Percentiles rank a stretch among this genome's conserved stretches.
Conservation (phyloP, 768 basidiomycete species). For the Trametes cingulata region DNA sequence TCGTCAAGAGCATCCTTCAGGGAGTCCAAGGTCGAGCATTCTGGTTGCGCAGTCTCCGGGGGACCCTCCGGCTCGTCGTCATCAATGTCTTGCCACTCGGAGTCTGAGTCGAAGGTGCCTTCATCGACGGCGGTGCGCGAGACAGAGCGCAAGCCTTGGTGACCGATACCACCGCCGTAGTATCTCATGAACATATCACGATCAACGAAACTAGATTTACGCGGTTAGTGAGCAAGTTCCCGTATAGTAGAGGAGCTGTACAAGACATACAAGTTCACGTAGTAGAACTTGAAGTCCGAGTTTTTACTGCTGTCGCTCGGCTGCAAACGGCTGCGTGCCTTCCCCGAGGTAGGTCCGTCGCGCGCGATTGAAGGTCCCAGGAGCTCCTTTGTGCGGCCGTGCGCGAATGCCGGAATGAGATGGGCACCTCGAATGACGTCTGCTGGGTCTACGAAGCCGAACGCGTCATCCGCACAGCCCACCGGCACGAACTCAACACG, state of each 20-base stretch:
- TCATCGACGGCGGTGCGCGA: too few species aligned
- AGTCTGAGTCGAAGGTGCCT: neutral
- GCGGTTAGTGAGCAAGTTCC: too few species aligned
- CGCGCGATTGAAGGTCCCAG: neutral
- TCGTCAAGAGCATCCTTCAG: too few species aligned
- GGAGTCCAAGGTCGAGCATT: too few species aligned
- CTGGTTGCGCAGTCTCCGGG: too few species aligned
- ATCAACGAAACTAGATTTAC: constrained; percentile 29
- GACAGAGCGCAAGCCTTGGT: neutral
- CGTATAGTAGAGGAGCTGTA: neutral
- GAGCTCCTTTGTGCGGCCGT: constrained; percentile 19
- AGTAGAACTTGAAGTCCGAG: constrained; percentile 25
- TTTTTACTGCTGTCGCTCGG: neutral
- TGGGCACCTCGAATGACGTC: constrained; percentile 42
- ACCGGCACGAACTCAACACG: constrained; percentile 36
- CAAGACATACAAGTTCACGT: constrained; percentile 29
- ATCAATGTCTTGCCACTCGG: too few species aligned
- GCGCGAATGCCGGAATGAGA: constrained; percentile 42
- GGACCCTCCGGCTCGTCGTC: too few species aligned
- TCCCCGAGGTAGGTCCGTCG: neutral
- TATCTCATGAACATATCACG: constrained; percentile 30
- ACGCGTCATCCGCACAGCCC: constrained; percentile 25
- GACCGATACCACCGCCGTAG: constrained; percentile 28
- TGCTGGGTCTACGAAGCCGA: constrained; percentile 48
- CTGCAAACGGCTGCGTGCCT: neutral